Evolutionary conservation across 2,329 filamentous ascomycete genomes (phyloP), one percentile per base, ranked within the genome.

Genomic region (Thelonectria blattea): DNA sequence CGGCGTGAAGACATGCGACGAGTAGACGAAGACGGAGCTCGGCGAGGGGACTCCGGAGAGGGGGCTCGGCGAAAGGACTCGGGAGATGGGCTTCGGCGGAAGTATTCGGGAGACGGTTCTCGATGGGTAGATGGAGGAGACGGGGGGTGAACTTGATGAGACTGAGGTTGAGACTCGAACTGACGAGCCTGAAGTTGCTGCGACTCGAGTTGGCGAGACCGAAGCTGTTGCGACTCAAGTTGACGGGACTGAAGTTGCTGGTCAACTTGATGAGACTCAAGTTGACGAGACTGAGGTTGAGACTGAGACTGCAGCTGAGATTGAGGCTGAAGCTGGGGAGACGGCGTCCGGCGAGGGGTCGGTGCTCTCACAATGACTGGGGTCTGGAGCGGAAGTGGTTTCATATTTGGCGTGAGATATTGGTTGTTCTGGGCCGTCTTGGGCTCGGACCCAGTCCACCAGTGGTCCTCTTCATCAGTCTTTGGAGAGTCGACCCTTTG

Each of bases 321-420:
- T 24, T 24, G 22, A 24, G 22, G 10, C 14, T 34, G 32, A 34
- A 14, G 10, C 14, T 34, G 32, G 7, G 74, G 74, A 1, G 76
- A 72, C 8, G 74, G 73, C 6, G 69, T 72, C 49, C 72, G 71
- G 43, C 74, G 72, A 9, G 77, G 76, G 3, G 74, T 75, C 6
- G 77, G 78, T 18, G 71, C 71, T 50, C 70, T 72, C 39, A 78
- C 72, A 37, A 37, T 37, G 32, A 78, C 77, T 2, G 77, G 75
- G 20, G 76, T 63, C 49, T 73, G 69, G 20, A 70, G 65, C 6
- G 64, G 56, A 14, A 55, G 56, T n/a, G 64, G 60, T 18, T 56
- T 39, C 30, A 67, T 41, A 6, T 58, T 66, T 1, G 65, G 61
- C 3, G 64, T 62, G 17, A 67, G 62, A 39, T 66, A 64, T 20